Conservation (phyloP, 257 asterid species). For the Solanum chiquidenum region DNA sequence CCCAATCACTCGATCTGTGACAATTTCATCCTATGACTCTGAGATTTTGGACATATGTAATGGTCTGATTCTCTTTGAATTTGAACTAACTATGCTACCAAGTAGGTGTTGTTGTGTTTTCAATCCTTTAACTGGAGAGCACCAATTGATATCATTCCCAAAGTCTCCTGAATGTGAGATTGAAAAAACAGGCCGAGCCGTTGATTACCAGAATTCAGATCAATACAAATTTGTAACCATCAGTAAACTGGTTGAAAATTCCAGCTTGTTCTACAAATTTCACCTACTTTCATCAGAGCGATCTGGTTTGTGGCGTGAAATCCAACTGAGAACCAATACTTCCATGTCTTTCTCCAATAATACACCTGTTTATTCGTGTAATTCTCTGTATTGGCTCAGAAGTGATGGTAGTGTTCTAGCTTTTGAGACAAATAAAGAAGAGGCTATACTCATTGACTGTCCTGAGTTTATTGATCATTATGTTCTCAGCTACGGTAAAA, state of each 20-base stretch:
- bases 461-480: neutral
- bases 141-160: neutral
- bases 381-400: neutral
- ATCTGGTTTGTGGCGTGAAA: neutral
- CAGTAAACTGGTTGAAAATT: neutral
- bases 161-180: neutral
- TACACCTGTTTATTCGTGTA: neutral
- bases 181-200: neutral
- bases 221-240: neutral
- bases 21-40: too few species aligned
- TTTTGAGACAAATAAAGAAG: neutral
- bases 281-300: neutral
- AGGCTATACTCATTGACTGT: neutral
- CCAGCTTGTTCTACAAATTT: neutral
- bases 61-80: neutral
- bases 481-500: neutral
- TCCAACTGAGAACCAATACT: neutral
- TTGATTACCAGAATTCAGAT: neutral
- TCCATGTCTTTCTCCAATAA: neutral
- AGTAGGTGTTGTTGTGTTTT: neutral
- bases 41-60: neutral
- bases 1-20: neutral
- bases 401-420: neutral
- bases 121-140: neutral
- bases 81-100: neutral